A percentile compares a stretch with the other conserved stretches of the same genome.
These are phyloP conservation scores for Rubia tinctorum DNA, from an alignment of 305 asterid genomes.

Conservation along the genomic window DNA sequence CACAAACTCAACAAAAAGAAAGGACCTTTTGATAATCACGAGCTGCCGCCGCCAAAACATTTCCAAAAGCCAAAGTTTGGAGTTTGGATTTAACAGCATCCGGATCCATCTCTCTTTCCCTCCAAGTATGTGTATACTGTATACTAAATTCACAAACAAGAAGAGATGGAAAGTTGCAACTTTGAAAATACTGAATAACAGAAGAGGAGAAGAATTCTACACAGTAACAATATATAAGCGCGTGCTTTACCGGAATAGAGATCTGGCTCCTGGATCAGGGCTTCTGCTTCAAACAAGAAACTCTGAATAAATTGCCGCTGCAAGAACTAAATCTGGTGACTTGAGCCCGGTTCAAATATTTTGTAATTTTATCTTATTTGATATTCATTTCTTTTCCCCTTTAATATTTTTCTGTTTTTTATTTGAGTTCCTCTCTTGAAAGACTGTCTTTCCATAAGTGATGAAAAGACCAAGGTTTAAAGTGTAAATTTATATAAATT, in stretches of 20 bases:
- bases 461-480: too few species aligned
- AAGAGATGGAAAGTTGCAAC: neutral
- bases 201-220: slow-evolving; percentile 1
- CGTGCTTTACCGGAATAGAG: neutral
- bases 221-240: neutral
- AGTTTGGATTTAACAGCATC: slow-evolving; percentile 86
- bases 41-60: slow-evolving; percentile 97
- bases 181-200: neutral
- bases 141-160: slow-evolving; percentile 2
- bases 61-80: slow-evolving; percentile 78
- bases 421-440: too few species aligned
- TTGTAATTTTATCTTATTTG: neutral
- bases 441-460: too few species aligned
- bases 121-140: neutral
- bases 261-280: slow-evolving; percentile 8
- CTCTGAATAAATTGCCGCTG: neutral
- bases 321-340: neutral
- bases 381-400: too few species aligned
- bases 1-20: neutral
- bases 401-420: too few species aligned
- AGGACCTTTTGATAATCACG: slow-evolving; percentile 90
- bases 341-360: neutral
- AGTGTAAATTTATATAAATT: too few species aligned
- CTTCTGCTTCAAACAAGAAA: slow-evolving; percentile 11
- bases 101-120: slow-evolving; percentile 62